phyloP scores from a whole-genome alignment of 371 early-diverging fungal genomes.

The Parasitella parasitica region DNA sequence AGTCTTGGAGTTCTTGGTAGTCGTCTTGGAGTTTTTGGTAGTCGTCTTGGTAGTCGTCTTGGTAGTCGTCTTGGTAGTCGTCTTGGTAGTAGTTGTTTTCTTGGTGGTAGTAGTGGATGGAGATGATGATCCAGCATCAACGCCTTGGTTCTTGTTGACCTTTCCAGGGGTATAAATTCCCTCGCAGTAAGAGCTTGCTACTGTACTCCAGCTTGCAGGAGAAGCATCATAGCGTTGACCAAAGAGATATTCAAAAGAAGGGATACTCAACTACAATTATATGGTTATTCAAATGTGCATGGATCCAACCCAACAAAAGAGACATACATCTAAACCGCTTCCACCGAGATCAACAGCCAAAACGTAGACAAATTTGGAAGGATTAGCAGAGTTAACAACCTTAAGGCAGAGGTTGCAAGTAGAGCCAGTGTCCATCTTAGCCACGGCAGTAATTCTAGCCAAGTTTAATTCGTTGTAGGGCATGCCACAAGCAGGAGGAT shows the following conservation, averaged over 20 bases:
- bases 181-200: constrained; percentile 19
- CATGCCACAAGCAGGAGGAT: constrained; percentile 56
- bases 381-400: constrained; percentile 36
- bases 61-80: background rate
- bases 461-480: constrained; percentile 51
- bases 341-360: constrained; percentile 59
- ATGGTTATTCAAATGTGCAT: background rate
- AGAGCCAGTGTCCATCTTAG: constrained; percentile 34
- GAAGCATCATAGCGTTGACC: constrained; percentile 26
- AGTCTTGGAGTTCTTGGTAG: background rate
- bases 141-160: constrained; percentile 18
- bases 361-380: constrained; percentile 44
- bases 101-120: background rate
- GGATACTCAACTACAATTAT: constrained; percentile 25
- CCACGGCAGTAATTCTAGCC: constrained; percentile 54
- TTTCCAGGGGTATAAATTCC: constrained; percentile 30
- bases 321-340: constrained; percentile 47
- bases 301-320: background rate
- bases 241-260: constrained; percentile 28
- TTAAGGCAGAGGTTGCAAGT: constrained; percentile 56
- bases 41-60: background rate
- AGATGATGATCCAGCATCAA: constrained; percentile 8
- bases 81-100: background rate
- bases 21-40: background rate
- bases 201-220: constrained; percentile 25